These are phyloP conservation scores for Parasitella parasitica DNA, from an alignment of 371 early-diverging fungal species.

Conservation along the genomic window DNA sequence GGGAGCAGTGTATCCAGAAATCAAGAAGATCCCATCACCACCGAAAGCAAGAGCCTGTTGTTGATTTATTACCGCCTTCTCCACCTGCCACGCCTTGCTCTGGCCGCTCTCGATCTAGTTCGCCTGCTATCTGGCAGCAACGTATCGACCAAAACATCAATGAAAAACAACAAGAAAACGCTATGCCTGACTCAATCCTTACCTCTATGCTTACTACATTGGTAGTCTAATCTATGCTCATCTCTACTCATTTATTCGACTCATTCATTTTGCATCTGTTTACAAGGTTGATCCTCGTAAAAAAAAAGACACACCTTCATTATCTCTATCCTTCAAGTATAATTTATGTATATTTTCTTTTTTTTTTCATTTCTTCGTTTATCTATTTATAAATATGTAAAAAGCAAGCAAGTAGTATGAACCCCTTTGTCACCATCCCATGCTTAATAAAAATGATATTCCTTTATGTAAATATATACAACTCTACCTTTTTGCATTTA, in stretches of 20 bases:
- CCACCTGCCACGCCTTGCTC: constrained; percentile 26
- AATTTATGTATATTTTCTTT: background rate
- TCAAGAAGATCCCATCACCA: background rate
- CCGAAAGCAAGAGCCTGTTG: background rate
- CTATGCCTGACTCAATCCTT: background rate
- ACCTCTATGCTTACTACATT: constrained; percentile 11
- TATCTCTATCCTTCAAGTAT: background rate
- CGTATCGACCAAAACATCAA: constrained; percentile 1
- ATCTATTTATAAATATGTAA: too few relatives aligned
- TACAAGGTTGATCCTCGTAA: constrained; percentile 16
- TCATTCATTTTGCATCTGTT: background rate
- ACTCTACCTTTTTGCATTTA: too few relatives aligned
- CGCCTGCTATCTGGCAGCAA: constrained; percentile 19
- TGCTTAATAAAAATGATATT: too few relatives aligned
- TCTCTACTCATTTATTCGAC: background rate
- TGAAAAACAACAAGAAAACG: background rate
- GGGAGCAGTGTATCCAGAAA: constrained; percentile 9
- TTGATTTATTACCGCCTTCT: constrained; percentile 21
- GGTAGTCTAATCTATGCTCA: constrained; percentile 1
- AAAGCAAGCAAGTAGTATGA: background rate
- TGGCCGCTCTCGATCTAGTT: constrained; percentile 12
- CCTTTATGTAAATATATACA: too few relatives aligned
- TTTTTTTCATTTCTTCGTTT: too few relatives aligned
- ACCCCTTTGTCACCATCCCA: too few relatives aligned
- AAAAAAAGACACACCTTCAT: background rate